These are phyloP conservation scores for Gardenia jasminoides DNA, from an alignment of 257 asterid genomes.

Conservation along the genomic window DNA sequence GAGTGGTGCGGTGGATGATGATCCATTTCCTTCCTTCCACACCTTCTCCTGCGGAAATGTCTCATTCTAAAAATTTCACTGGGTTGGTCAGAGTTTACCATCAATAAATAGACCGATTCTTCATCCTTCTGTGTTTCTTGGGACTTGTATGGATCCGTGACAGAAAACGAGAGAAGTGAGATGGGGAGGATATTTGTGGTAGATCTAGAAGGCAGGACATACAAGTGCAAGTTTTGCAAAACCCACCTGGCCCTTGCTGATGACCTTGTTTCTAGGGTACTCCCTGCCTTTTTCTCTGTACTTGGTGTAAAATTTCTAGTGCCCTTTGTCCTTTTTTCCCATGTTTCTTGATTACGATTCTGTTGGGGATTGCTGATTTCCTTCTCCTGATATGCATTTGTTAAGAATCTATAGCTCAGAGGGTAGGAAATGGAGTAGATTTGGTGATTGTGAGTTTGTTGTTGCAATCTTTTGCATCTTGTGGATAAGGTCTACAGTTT, in stretches of 20 bases:
- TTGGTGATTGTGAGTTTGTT: neutral
- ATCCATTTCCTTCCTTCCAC: neutral
- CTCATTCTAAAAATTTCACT: neutral
- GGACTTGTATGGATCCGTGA: neutral
- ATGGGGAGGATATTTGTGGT: constrained; percentile 76
- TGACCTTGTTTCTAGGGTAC: constrained; percentile 55
- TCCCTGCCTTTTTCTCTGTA: neutral
- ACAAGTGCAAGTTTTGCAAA: constrained; percentile 79
- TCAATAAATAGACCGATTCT: neutral
- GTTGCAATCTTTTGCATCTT: neutral
- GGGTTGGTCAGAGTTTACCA: neutral
- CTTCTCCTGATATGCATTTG: neutral
- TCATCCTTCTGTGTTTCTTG: neutral
- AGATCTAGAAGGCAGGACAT: constrained; percentile 66
- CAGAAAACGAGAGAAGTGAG: neutral
- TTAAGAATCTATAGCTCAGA: neutral
- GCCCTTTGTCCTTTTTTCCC: neutral
- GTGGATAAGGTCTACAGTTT: neutral
- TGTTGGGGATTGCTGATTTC: neutral
- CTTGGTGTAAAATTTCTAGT: neutral
- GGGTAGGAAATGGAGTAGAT: neutral
- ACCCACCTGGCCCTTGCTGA: constrained; percentile 59
- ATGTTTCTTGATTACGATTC: neutral
- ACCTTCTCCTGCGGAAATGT: neutral
- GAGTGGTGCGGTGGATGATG: neutral